These are phyloP conservation scores for Phalaenopsis aphrodite DNA, from an alignment of 106 monocot species.

Conservation along the genomic window DNA sequence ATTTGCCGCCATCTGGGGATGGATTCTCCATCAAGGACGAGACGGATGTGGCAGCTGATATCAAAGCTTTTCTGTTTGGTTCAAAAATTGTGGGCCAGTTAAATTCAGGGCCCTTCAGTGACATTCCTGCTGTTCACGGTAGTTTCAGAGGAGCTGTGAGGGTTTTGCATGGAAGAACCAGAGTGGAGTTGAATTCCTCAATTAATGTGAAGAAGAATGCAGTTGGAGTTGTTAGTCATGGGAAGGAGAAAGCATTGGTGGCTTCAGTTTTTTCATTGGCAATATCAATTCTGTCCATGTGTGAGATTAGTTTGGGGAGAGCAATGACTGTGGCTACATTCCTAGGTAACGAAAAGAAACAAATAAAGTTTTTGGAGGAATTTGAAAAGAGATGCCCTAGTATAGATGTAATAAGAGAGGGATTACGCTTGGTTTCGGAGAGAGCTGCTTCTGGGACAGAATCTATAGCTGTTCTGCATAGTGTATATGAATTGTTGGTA, in stretches of 20 bases:
- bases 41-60: conserved; percentile 57
- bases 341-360: conserved; percentile 22
- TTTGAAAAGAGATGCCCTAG: conserved; percentile 26
- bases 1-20: conserved; percentile 58
- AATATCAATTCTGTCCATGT: conserved; percentile 26
- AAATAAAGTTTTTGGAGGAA: conserved; percentile 11
- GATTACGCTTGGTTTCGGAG: conserved; percentile 17
- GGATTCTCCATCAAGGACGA: conserved; percentile 68
- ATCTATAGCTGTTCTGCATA: conserved; percentile 25
- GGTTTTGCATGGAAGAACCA: conserved; percentile 36
- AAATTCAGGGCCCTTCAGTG: conserved; percentile 17
- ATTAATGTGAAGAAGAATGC: conserved; percentile 39
- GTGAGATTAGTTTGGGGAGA: conserved; percentile 50
- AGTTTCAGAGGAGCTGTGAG: conserved; percentile 60
- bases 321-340: conserved; percentile 18
- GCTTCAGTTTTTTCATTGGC: conserved; percentile 28
- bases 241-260: conserved; percentile 43
- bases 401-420: conserved; percentile 28
- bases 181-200: conserved; percentile 59
- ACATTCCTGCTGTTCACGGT: conserved; percentile 57
- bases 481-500: conserved; percentile 35
- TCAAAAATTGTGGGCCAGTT: conserved; percentile 62
- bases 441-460: conserved; percentile 23
- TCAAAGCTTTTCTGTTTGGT: conserved; percentile 60
- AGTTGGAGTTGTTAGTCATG: conserved; percentile 16